These are phyloP conservation scores for Termitomyces titanicus DNA, from an alignment of 768 basidiomycete genomes.

Conservation along the genomic window DNA sequence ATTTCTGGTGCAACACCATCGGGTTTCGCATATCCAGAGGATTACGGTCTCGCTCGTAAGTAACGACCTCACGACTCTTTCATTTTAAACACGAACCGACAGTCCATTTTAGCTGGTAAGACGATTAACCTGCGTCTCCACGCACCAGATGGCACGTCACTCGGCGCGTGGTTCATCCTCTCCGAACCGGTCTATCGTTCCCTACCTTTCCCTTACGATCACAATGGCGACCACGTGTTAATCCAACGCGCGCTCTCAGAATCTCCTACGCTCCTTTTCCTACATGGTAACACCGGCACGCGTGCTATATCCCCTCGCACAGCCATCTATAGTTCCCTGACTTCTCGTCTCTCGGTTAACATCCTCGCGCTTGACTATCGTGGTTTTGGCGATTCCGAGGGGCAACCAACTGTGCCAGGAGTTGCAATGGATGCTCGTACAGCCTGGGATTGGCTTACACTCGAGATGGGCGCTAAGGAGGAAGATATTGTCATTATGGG, in stretches of 20 bases:
- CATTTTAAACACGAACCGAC: not conserved
- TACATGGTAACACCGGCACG: conserved; percentile 73
- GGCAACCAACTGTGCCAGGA: conserved; percentile 57
- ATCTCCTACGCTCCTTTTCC: conserved; percentile 61
- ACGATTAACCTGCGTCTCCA: conserved; percentile 53
- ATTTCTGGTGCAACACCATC: conserved; percentile 25
- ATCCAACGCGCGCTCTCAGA: conserved; percentile 26
- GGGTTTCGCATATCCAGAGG: conserved; percentile 36
- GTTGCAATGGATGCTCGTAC: conserved; percentile 55
- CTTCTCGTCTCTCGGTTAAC: conserved; percentile 52
- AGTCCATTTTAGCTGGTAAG: conserved; percentile 46
- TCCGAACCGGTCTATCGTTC: conserved; percentile 46
- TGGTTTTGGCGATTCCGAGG: conserved; percentile 71
- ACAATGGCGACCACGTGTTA: conserved; percentile 10
- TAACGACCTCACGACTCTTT: not conserved
- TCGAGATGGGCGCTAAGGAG: conserved; percentile 42
- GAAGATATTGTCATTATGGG: conserved; percentile 61
- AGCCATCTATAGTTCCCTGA: conserved; percentile 43
- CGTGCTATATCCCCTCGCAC: conserved; percentile 53
- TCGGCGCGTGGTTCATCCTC: conserved; percentile 69
- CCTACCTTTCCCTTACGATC: conserved; percentile 30
- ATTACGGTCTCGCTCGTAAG: conserved; percentile 41
- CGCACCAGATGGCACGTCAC: conserved; percentile 58
- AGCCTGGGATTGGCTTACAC: conserved; percentile 58
- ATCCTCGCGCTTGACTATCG: conserved; percentile 72